Evolutionary conservation across 2,329 filamentous ascomycete genomes (phyloP).

Genomic region (Parascedosporium putredinis): DNA sequence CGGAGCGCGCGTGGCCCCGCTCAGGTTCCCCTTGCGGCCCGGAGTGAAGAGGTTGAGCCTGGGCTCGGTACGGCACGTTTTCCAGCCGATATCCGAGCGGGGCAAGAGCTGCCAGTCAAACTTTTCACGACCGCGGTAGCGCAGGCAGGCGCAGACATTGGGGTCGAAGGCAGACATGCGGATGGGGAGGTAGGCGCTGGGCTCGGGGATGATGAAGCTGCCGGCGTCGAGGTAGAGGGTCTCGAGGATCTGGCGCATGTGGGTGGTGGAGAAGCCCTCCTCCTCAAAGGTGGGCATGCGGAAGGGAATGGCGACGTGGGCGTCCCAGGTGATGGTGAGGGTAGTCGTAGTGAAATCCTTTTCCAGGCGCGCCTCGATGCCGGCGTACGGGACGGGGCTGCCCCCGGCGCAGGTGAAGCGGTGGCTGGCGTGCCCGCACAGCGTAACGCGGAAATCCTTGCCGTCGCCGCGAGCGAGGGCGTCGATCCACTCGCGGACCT

Average conservation of each 20-base stretch:
- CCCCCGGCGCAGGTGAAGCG: neutral
- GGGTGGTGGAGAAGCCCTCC: neutral
- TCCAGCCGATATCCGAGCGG: neutral
- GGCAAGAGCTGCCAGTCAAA: constrained; percentile 3
- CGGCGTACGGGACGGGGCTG: neutral
- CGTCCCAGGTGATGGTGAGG: constrained; percentile 11
- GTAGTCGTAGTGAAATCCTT: neutral
- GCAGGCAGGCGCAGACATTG: constrained; percentile 8
- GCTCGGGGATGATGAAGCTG: neutral
- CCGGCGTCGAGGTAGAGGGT: neutral
- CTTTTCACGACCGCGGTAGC: neutral
- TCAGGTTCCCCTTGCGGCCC: neutral
- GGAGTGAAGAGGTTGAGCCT: neutral
- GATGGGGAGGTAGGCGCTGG: neutral
- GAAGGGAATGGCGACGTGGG: neutral
- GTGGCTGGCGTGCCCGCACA: neutral
- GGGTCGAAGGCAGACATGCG: constrained; percentile 7
- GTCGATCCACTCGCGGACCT: constrained; percentile 1
- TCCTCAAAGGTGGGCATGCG: neutral
- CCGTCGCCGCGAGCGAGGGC: neutral
- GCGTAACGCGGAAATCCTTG: neutral
- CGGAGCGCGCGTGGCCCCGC: neutral
- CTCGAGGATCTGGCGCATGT: neutral
- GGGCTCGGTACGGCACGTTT: neutral
- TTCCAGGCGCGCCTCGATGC: neutral